Evolutionary conservation across 2,329 filamentous ascomycete species (phyloP).

Genomic region (Teratosphaeria viscida): DNA sequence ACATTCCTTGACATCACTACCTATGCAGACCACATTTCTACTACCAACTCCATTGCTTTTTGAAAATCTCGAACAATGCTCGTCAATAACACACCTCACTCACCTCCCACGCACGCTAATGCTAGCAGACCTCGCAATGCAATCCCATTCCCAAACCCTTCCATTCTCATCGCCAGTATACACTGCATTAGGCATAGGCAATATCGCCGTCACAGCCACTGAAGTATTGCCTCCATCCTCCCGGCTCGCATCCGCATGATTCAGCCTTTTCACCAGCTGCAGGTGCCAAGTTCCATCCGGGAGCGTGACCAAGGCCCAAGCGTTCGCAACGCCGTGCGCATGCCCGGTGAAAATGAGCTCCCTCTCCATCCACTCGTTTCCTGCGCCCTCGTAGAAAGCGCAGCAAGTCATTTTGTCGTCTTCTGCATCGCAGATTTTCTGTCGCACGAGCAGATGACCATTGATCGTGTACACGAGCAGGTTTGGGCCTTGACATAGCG

Average conservation of each 20-base stretch:
- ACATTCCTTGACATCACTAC: too few species aligned
- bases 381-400: constrained; percentile 84
- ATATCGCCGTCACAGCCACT: constrained; percentile 73
- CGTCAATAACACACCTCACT: neutral
- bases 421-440: constrained; percentile 60
- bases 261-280: constrained; percentile 68
- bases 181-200: constrained; percentile 69
- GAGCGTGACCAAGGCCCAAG: constrained; percentile 48
- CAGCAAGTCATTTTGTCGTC: constrained; percentile 66
- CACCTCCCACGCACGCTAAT: neutral
- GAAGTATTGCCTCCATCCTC: constrained; percentile 45
- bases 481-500: constrained; percentile 67
- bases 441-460: constrained; percentile 68
- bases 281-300: constrained; percentile 60
- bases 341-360: constrained; percentile 86
- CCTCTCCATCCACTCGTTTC: constrained; percentile 84
- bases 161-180: constrained; percentile 95
- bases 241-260: constrained; percentile 62
- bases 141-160: constrained; percentile 48
- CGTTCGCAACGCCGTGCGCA: constrained; percentile 69
- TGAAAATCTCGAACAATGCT: neutral
- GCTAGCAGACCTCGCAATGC: constrained; percentile 10
- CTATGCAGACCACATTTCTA: neutral
- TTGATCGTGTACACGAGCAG: constrained; percentile 80
- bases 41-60: neutral